Conservation (phyloP, 2,329 filamentous ascomycete genomes). For the Pseudogymnoascus sp. region DNA sequence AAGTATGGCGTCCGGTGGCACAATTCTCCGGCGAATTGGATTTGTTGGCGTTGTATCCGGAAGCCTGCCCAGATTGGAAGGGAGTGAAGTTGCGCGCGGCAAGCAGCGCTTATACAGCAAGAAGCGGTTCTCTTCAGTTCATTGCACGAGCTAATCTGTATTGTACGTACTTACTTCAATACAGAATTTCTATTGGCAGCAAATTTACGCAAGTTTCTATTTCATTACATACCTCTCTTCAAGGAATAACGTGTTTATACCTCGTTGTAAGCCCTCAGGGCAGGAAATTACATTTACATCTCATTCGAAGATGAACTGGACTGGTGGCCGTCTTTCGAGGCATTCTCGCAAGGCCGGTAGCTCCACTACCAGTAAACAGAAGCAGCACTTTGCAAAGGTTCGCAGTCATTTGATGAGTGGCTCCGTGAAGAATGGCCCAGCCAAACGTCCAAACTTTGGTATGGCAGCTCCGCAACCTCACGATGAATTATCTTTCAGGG, state of each 20-base stretch:
- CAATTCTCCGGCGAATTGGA: background rate
- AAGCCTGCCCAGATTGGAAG: background rate
- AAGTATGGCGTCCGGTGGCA: background rate
- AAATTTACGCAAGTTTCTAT: background rate
- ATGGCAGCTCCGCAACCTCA: background rate
- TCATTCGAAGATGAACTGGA: conserved; percentile 41
- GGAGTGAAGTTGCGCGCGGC: background rate
- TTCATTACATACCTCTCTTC: background rate
- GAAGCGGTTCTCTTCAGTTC: background rate
- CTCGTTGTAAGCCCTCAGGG: background rate
- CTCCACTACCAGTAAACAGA: conserved; percentile 35
- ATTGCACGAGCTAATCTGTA: background rate
- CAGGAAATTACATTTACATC: background rate
- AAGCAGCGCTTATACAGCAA: background rate
- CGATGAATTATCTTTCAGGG: background rate
- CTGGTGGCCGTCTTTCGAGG: conserved; percentile 39
- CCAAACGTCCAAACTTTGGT: conserved; percentile 19
- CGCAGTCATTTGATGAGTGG: conserved; percentile 29
- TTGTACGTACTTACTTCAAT: background rate
- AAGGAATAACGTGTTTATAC: background rate
- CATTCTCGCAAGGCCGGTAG: conserved; percentile 33
- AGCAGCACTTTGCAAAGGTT: conserved; percentile 41
- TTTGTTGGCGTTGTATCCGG: background rate
- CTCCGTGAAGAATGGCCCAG: conserved; percentile 27
- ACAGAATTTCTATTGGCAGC: background rate